phyloP scores from a whole-genome alignment of 192 early-diverging fungal species.

The Podila clonocystis region DNA sequence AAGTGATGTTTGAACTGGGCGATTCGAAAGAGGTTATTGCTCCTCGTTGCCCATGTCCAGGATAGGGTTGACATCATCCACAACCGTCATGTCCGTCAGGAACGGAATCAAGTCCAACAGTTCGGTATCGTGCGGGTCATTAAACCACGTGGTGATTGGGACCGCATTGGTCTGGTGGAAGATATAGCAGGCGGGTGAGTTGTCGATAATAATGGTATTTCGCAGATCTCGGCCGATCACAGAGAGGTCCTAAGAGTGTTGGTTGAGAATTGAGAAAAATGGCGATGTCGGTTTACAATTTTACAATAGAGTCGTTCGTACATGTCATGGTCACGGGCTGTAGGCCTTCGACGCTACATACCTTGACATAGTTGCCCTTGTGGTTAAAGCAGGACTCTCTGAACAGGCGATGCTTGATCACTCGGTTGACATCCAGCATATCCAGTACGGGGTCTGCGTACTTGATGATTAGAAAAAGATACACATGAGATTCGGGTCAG shows the following conservation, averaged over 20 bases:
- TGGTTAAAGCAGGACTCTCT: constrained; percentile 95
- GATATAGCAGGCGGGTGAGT: constrained; percentile 94
- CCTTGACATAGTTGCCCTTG: constrained; percentile 98
- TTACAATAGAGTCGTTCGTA: background rate
- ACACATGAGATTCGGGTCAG: background rate
- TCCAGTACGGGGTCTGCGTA: constrained; percentile 98
- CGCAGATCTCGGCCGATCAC: constrained; percentile 87
- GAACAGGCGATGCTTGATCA: constrained; percentile 94
- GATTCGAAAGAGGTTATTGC: constrained; percentile 3
- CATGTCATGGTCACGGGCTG: too few relatives aligned
- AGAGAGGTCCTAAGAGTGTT: constrained; percentile 76
- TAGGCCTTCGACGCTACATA: constrained; percentile 11
- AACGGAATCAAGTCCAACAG: constrained; percentile 95
- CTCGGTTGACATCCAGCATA: constrained; percentile 83
- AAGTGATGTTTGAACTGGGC: background rate
- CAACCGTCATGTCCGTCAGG: constrained; percentile 89
- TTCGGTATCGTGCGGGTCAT: constrained; percentile 96
- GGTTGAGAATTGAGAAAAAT: background rate
- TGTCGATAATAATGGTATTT: constrained; percentile 93
- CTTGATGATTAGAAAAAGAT: constrained; percentile 52
- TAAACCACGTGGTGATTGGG: constrained; percentile 95
- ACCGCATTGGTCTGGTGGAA: constrained; percentile 98
- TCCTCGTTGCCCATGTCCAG: constrained; percentile 68
- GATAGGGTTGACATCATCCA: constrained; percentile 90
- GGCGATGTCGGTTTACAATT: background rate